Conservation (phyloP, 139 green algal genomes). For the Micractinium sp. region DNA sequence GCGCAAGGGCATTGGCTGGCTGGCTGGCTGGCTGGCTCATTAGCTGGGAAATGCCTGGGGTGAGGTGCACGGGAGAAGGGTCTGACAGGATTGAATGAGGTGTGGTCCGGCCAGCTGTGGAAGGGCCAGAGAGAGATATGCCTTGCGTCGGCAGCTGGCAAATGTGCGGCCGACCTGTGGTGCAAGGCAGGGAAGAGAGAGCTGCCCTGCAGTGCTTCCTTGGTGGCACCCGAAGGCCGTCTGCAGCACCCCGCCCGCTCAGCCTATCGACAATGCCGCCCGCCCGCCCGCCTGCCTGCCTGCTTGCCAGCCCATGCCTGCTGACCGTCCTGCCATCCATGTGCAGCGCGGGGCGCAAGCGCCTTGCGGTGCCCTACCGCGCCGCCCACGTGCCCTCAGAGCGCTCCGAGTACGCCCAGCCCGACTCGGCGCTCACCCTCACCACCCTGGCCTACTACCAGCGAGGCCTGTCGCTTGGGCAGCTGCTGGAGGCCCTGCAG, state of each 20-base stretch:
- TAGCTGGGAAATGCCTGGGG: too few species aligned
- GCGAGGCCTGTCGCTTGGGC: slow-evolving; percentile 43
- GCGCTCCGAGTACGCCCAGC: slow-evolving; percentile 63
- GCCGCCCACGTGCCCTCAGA: slow-evolving; percentile 52
- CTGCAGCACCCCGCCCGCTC: too few species aligned
- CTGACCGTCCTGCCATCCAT: background rate
- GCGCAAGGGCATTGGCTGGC: background rate
- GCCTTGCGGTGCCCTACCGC: slow-evolving; percentile 60
- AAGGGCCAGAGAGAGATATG: too few species aligned
- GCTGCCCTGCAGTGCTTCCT: too few species aligned
- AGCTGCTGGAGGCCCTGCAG: slow-evolving; percentile 22
- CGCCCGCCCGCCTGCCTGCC: background rate
- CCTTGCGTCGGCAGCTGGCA: too few species aligned
- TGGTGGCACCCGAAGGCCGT: too few species aligned
- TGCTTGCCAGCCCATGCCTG: background rate
- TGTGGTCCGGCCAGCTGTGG: too few species aligned
- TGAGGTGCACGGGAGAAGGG: too few species aligned
- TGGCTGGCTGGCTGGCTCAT: too few species aligned
- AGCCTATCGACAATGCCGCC: background rate
- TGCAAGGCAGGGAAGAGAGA: too few species aligned
- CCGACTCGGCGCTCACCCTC: slow-evolving; percentile 59
- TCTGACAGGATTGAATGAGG: too few species aligned
- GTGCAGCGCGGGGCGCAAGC: slow-evolving; percentile 30
- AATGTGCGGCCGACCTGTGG: too few species aligned
- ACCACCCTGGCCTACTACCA: slow-evolving; percentile 60